Conservation (phyloP, 345 rosid genomes). For the Toxicodendron radicans region DNA sequence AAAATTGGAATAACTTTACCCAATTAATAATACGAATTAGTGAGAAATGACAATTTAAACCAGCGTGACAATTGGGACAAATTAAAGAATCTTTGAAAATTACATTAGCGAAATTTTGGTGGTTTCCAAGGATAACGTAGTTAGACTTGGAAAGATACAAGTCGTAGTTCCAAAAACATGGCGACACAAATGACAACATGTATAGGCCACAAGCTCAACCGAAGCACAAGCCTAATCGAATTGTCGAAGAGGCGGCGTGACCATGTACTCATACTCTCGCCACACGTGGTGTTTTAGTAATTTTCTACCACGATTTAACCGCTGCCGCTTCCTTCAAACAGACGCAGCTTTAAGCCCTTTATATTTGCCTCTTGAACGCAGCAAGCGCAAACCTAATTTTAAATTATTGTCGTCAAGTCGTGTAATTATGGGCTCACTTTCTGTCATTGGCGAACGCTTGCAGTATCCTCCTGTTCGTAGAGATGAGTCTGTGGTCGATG, state of each 20-base stretch:
- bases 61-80: no score
- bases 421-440: slow-evolving; percentile 61
- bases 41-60: no score
- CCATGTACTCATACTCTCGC: slow-evolving; percentile 25
- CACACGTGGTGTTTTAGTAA: not conserved
- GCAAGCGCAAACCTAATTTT: not conserved
- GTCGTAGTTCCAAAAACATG: slow-evolving; percentile 21
- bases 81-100: no score
- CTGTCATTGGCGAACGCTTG: slow-evolving; percentile 32
- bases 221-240: not conserved
- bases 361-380: not conserved
- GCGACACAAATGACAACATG: slow-evolving; percentile 57
- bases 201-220: slow-evolving; percentile 14
- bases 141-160: not conserved
- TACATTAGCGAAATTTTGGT: no score
- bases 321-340: not conserved
- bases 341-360: not conserved
- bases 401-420: not conserved
- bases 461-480: slow-evolving; percentile 65
- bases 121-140: no score
- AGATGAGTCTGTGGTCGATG: slow-evolving; percentile 73
- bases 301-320: not conserved
- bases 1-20: no score
- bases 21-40: no score
- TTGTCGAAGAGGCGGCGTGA: not conserved